Base-by-base conservation (phyloP, 148 eudicot genomes). In the Mesembryanthemum crystallinum region DNA sequence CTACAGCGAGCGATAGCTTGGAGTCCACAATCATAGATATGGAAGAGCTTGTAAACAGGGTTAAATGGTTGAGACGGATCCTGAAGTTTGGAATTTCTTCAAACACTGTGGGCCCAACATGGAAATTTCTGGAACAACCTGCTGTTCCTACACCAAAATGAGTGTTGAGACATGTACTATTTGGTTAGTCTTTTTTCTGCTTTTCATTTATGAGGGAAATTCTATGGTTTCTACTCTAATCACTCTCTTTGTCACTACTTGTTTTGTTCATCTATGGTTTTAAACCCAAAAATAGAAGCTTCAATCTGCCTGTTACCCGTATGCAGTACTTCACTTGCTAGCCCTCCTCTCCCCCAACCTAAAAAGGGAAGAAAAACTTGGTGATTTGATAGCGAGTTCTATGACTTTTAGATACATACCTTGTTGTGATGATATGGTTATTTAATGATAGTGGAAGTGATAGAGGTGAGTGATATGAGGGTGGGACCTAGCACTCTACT, bases 11-110 rank as follows among this genome's bases (percentile, higher is more conserved):
- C 39, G 87, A 87, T 76, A 81, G 85, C 37, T 43, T 86, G 24
- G 92, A 88, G 51, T 86, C 92, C 20, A 37, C 83, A 47, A n/a
- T 90, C 45, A 0, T 85, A 73, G 95, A 87, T 69, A 73, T 92
- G 67, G 92, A 90, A 82, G 95, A 90, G 75, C 90, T 87, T 71
- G 80, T 79, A 29, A 89, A 80, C 86, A 85, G 78, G 78, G 81
- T 93, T 24, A 87, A 89, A 64, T 87, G 93, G 94, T 75, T 90
- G 52, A 86, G 84, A 73, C 73, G 64, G 25, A 77, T 88, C 57
- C 62, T 93, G 71, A 82, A 86, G 76, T 55, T 18, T 42, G 92
- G 86, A 71, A 67, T 64, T 73, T 73, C 85, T 70, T 74, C 87
- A 14, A 74, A 80, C 66, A 69, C 82, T 72, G 27, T 13, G 58